Percentiles rank a stretch among this genome's conserved stretches.
These are phyloP conservation scores for Pseudopyrenochaeta lycopersici DNA, from an alignment of 2,329 filamentous ascomycete species.

Conservation along the genomic window DNA sequence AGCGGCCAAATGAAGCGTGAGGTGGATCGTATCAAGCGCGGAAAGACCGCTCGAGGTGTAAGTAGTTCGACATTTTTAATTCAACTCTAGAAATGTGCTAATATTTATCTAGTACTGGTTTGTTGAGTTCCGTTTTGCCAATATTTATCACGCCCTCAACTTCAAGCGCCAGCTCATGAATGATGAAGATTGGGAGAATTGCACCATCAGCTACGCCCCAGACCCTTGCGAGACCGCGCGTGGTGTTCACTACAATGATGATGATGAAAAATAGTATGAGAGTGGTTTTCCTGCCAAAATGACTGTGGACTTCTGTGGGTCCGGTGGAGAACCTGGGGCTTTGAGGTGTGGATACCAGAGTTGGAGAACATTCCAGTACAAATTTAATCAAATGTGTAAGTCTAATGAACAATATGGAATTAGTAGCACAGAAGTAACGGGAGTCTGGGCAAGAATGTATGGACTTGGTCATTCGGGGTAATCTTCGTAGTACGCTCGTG, in stretches of 20 bases:
- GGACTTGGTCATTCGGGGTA: too few relatives aligned
- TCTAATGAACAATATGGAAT: too few relatives aligned
- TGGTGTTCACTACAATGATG: constrained; percentile 39
- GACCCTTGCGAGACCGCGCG: constrained; percentile 53
- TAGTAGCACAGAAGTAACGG: too few relatives aligned
- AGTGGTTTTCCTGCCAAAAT: background rate
- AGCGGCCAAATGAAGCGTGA: constrained; percentile 47
- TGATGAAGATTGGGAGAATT: constrained; percentile 57
- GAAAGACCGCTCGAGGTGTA: constrained; percentile 53
- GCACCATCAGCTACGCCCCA: constrained; percentile 52
- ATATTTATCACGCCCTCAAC: constrained; percentile 55
- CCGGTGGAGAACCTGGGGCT: background rate
- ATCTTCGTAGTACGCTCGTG: too few relatives aligned
- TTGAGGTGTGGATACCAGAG: background rate
- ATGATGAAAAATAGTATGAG: constrained; percentile 17
- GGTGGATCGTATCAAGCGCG: constrained; percentile 56
- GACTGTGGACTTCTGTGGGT: background rate
- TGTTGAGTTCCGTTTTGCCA: constrained; percentile 60
- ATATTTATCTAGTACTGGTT: constrained; percentile 48
- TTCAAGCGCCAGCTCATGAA: constrained; percentile 54
- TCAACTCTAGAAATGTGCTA: constrained; percentile 8
- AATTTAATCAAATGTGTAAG: too few relatives aligned
- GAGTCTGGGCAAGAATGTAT: too few relatives aligned
- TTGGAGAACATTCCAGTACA: too few relatives aligned
- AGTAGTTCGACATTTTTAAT: constrained; percentile 24